phyloP scores from a whole-genome alignment of 208 protist species.

The Lotmaria passim region DNA sequence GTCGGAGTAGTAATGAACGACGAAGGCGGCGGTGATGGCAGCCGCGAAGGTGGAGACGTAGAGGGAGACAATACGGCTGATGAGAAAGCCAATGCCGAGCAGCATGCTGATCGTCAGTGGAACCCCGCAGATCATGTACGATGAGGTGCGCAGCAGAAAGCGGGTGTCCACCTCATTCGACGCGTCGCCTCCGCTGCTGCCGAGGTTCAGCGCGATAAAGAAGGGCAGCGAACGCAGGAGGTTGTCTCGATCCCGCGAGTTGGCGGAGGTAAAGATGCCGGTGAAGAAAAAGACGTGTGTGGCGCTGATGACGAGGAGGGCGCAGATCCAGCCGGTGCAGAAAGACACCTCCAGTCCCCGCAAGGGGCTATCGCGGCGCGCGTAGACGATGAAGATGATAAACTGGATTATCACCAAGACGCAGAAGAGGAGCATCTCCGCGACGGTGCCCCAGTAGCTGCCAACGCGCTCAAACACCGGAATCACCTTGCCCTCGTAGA shows the following conservation, averaged over 20 bases:
- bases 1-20: slow-evolving; percentile 68
- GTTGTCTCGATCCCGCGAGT: slow-evolving; percentile 20
- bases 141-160: slow-evolving; percentile 48
- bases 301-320: slow-evolving; percentile 43
- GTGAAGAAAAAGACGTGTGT: slow-evolving; percentile 71
- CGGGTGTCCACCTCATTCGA: slow-evolving; percentile 22
- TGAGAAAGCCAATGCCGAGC: slow-evolving; percentile 69
- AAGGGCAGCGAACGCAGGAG: slow-evolving; percentile 44
- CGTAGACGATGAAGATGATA: slow-evolving; percentile 63
- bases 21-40: slow-evolving; percentile 49
- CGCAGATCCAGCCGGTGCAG: slow-evolving; percentile 64
- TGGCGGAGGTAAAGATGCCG: slow-evolving; percentile 38
- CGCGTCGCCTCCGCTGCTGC: slow-evolving; percentile 18
- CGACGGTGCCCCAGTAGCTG: slow-evolving; percentile 38
- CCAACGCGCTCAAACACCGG: slow-evolving; percentile 56
- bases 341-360: slow-evolving; percentile 59
- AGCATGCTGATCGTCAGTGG: slow-evolving; percentile 64
- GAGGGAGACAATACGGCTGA: slow-evolving; percentile 60
- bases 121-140: slow-evolving; percentile 59
- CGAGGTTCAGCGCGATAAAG: slow-evolving; percentile 54
- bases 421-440: slow-evolving; percentile 50
- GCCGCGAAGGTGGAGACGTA: slow-evolving; percentile 41
- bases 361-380: slow-evolving; percentile 38
- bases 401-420: slow-evolving; percentile 47
- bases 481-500: slow-evolving; percentile 50